These are phyloP conservation scores for Xylariaceae sp. DNA, from an alignment of 2,329 filamentous ascomycete genomes.

Conservation along the genomic window DNA sequence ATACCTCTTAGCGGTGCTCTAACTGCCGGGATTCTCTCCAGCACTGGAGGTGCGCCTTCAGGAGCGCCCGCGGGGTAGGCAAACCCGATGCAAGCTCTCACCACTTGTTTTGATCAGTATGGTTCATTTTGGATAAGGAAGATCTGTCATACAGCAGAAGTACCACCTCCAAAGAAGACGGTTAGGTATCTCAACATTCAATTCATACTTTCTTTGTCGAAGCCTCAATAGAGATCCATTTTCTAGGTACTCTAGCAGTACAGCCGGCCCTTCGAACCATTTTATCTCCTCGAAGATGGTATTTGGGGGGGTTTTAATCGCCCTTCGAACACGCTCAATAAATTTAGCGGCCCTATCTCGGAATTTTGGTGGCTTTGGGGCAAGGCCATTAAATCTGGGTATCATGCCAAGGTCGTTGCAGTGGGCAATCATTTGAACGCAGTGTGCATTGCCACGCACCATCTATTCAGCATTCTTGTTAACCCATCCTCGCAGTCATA, in stretches of 20 bases:
- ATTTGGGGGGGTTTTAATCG: not conserved
- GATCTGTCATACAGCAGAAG: slow-evolving; percentile 13
- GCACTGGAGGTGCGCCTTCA: not conserved
- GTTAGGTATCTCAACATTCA: not conserved
- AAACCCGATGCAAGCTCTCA: slow-evolving; percentile 11
- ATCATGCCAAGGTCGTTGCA: not conserved
- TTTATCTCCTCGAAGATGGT: slow-evolving; percentile 4
- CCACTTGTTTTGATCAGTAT: slow-evolving; percentile 11
- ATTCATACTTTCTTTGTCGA: not conserved
- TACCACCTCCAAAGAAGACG: slow-evolving; percentile 19
- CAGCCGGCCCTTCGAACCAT: slow-evolving; percentile 5
- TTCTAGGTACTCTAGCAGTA: slow-evolving; percentile 20
- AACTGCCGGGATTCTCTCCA: not conserved
- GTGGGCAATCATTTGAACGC: not conserved
- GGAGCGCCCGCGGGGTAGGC: not conserved
- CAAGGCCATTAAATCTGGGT: not conserved
- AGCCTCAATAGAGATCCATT: not conserved
- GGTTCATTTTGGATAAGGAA: no score
- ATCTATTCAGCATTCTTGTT: not conserved
- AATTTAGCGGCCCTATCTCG: not conserved
- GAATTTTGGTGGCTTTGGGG: not conserved
- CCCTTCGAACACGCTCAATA: not conserved
- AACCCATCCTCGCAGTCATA: not conserved
- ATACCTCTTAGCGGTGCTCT: not conserved
- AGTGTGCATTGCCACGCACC: slow-evolving; percentile 4